These are phyloP conservation scores for Spergularia marina DNA, from an alignment of 148 eudicot species.

Conservation along the genomic window DNA sequence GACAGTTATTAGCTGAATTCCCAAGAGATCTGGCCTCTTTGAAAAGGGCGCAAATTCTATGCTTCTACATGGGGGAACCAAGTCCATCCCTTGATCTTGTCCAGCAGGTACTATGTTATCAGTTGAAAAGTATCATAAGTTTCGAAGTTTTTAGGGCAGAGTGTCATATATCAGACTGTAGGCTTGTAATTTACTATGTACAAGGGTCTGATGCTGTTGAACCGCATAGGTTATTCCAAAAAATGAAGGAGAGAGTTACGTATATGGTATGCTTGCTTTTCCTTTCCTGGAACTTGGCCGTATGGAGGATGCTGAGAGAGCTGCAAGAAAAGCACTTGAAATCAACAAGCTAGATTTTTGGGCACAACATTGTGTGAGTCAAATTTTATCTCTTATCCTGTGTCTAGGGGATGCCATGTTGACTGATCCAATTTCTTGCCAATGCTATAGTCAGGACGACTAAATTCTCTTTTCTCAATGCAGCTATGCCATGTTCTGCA, in stretches of 20 bases:
- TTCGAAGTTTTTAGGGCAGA: background rate
- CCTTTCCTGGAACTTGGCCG: slow-evolving; percentile 79
- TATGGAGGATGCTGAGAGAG: slow-evolving; percentile 67
- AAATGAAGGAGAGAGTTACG: slow-evolving; percentile 54
- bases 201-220: slow-evolving; percentile 2
- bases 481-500: slow-evolving; percentile 93
- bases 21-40: slow-evolving; percentile 79
- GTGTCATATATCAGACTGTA: background rate
- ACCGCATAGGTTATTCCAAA: slow-evolving; percentile 52
- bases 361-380: slow-evolving; percentile 95
- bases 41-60: slow-evolving; percentile 81
- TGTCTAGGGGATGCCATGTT: background rate
- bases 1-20: slow-evolving; percentile 64
- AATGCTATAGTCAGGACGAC: no score
- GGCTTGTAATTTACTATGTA: background rate
- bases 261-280: slow-evolving; percentile 92
- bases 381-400: background rate
- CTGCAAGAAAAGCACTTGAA: slow-evolving; percentile 69
- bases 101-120: slow-evolving; percentile 53
- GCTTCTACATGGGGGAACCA: slow-evolving; percentile 88
- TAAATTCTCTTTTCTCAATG: slow-evolving; percentile 18
- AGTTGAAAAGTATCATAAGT: background rate
- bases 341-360: slow-evolving; percentile 71
- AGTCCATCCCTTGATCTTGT: slow-evolving; percentile 64
- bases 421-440: background rate